phyloP scores from a whole-genome alignment of 306 rosid species.

The Geum urbanum region DNA sequence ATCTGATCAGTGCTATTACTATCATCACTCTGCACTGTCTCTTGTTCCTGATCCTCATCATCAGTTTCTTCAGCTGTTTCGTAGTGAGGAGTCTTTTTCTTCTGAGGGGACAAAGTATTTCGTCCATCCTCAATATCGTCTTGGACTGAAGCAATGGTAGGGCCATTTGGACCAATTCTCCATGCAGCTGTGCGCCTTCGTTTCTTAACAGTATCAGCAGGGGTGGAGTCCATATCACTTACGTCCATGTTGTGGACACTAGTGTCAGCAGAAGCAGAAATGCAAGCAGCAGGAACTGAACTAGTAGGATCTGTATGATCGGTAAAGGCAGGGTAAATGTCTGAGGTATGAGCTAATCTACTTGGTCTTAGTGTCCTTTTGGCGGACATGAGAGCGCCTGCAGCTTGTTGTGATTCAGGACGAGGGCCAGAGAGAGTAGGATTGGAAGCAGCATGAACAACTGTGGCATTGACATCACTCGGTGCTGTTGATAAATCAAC shows the following conservation, averaged over 20 bases:
- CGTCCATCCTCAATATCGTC: slow-evolving; percentile 28
- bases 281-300: slow-evolving; percentile 23
- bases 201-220: slow-evolving; percentile 61
- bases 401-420: slow-evolving; percentile 11
- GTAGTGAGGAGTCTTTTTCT: slow-evolving; percentile 21
- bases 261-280: slow-evolving; percentile 19
- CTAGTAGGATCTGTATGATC: slow-evolving; percentile 16
- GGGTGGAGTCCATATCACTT: slow-evolving; percentile 39
- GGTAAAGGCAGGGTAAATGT: slow-evolving; percentile 14
- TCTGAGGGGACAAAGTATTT: slow-evolving; percentile 16
- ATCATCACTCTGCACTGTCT: slow-evolving; percentile 8
- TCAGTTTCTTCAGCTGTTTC: slow-evolving; percentile 9
- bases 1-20: slow-evolving; percentile 10
- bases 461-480: slow-evolving; percentile 6
- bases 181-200: slow-evolving; percentile 41
- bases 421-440: slow-evolving; percentile 10
- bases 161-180: slow-evolving; percentile 31
- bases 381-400: slow-evolving; percentile 15
- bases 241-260: slow-evolving; percentile 1
- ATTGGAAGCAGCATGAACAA: not conserved
- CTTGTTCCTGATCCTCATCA: slow-evolving; percentile 17
- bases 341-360: slow-evolving; percentile 9
- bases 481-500: slow-evolving; percentile 13
- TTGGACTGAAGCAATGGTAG: slow-evolving; percentile 22
- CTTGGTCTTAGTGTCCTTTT: slow-evolving; percentile 2